These are phyloP conservation scores for Acanthamoeba triangularis DNA, from an alignment of 208 protist genomes.

Conservation along the genomic window DNA sequence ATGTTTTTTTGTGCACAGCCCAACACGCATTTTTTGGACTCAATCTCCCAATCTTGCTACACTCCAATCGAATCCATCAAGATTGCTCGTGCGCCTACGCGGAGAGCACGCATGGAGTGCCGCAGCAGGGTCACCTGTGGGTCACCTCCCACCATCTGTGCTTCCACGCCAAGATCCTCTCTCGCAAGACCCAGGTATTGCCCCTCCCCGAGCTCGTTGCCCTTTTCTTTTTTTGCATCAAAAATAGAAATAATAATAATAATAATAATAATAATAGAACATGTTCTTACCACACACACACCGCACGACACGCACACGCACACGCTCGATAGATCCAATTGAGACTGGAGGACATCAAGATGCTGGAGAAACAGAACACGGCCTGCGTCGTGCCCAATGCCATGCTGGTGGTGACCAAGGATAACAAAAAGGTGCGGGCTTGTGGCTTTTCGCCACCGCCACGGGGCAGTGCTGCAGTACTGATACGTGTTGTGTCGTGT, in stretches of 20 bases:
- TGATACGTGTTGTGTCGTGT: too few relatives aligned
- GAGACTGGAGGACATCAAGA: constrained; percentile 25
- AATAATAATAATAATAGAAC: too few relatives aligned
- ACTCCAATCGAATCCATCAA: neutral
- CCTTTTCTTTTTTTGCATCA: neutral
- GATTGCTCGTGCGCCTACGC: constrained; percentile 51
- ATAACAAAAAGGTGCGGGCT: constrained; percentile 28
- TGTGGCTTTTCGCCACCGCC: too few relatives aligned
- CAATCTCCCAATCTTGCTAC: neutral
- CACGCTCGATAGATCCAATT: neutral
- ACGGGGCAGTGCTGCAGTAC: too few relatives aligned
- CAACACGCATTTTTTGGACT: neutral
- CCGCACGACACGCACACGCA: too few relatives aligned
- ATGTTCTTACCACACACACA: too few relatives aligned
- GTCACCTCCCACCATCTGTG: constrained; percentile 32
- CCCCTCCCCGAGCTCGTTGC: neutral
- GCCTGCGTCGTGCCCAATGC: constrained; percentile 43
- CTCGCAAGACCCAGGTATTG: neutral
- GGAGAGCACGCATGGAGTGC: constrained; percentile 35
- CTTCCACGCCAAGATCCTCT: constrained; percentile 48
- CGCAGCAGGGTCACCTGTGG: constrained; percentile 59
- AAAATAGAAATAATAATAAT: neutral
- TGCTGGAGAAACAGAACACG: constrained; percentile 38
- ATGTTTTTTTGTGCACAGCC: neutral
- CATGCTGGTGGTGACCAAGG: neutral